Conservation (phyloP, 441 rosid species). For the Gossypium schwendimanii region DNA sequence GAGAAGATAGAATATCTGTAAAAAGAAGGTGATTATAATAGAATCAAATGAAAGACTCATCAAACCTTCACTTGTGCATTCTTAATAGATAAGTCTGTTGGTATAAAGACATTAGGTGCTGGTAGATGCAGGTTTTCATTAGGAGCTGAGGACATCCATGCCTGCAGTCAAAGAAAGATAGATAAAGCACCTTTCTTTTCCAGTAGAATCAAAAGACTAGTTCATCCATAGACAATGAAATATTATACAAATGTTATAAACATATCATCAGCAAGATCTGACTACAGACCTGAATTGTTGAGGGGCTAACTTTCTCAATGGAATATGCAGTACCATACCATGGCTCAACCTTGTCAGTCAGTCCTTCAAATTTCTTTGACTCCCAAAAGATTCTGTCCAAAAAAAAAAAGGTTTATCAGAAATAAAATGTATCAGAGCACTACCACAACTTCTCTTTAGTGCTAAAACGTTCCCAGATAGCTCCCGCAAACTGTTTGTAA, state of each 20-base stretch:
- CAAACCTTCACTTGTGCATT: slow-evolving; percentile 52
- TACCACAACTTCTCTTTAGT: not conserved
- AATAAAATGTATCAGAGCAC: not conserved
- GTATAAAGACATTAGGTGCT: slow-evolving; percentile 57
- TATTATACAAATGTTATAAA: slow-evolving; percentile 29
- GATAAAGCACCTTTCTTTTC: not conserved
- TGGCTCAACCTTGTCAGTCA: slow-evolving; percentile 68
- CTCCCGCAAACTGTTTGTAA: not conserved
- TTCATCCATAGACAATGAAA: not conserved
- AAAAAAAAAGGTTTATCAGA: slow-evolving; percentile 21
- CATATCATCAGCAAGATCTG: slow-evolving; percentile 6
- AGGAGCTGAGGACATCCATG: slow-evolving; percentile 63
- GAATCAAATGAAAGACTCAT: not conserved
- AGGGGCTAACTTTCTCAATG: slow-evolving; percentile 44
- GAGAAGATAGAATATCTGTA: slow-evolving; percentile 4
- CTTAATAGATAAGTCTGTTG: slow-evolving; percentile 71
- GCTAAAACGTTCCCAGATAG: not conserved
- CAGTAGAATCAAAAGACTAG: slow-evolving; percentile 4
- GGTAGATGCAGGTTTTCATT: slow-evolving; percentile 63
- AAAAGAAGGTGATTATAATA: not conserved
- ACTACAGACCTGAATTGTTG: slow-evolving; percentile 54
- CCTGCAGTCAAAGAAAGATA: slow-evolving; percentile 33
- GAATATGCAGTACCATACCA: slow-evolving; percentile 85
- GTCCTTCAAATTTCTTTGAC: slow-evolving; percentile 77
- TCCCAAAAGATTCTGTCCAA: slow-evolving; percentile 77